These are phyloP conservation scores for Mortierella sp. DNA, from an alignment of 371 early-diverging fungal genomes.

Conservation along the genomic window DNA sequence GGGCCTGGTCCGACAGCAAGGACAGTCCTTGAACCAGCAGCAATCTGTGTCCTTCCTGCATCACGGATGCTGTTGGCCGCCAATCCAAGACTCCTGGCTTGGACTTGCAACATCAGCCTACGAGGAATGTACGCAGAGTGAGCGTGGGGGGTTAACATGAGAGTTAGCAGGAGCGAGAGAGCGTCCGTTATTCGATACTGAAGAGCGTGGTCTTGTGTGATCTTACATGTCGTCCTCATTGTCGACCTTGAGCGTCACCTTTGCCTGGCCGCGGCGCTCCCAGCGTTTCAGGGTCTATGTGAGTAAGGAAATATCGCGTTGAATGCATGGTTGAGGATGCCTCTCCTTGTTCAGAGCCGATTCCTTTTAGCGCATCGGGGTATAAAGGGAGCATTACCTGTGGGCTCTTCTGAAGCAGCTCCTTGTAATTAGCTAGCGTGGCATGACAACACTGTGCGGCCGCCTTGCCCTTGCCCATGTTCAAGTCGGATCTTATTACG, in stretches of 20 bases:
- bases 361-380: no score
- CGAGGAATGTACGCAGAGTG: neutral
- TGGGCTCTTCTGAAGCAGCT: slow-evolving; percentile 63
- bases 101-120: slow-evolving; percentile 77
- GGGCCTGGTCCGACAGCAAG: slow-evolving; percentile 96
- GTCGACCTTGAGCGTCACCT: slow-evolving; percentile 84
- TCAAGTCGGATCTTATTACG: slow-evolving; percentile 88
- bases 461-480: slow-evolving; percentile 96
- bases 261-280: slow-evolving; percentile 87
- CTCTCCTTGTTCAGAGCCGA: no score
- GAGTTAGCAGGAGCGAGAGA: no score
- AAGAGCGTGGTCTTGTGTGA: no score
- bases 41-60: slow-evolving; percentile 98
- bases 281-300: slow-evolving; percentile 69
- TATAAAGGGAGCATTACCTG: no score
- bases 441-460: slow-evolving; percentile 98
- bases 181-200: neutral
- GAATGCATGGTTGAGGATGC: no score
- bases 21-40: slow-evolving; percentile 94
- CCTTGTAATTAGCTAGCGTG: slow-evolving; percentile 87
- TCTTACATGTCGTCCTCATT: slow-evolving; percentile 83
- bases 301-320: neutral
- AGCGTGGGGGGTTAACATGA: no score
- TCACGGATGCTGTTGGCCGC: slow-evolving; percentile 88
- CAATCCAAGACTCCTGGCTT: slow-evolving; percentile 77